Evolutionary conservation across 108 stramenopile genomes (phyloP), one percentile per base, ranked within the genome.

Genomic region (Cylindrotheca fusiformis): DNA sequence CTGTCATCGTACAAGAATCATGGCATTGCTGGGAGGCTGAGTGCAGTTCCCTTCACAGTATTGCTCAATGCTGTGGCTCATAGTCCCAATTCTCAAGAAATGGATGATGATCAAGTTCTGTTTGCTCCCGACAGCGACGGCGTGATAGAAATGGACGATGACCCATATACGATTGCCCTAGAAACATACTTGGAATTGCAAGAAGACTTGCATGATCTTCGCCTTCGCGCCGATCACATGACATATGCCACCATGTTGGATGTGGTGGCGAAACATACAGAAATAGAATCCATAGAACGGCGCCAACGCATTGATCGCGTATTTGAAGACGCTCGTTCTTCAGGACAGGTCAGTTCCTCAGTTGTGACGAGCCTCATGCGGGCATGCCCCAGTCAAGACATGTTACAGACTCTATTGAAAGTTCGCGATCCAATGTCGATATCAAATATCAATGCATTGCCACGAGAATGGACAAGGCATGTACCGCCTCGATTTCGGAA

Each of bases 141-240:
- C 26, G 0, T 45, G 3, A 36, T 21, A 5, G 5, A 14, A 4
- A 27, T 28, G 14, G 63, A 58, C 48, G 69, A 65, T 17, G 71
- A 69, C 41, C 60, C 79, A 1, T 82, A 76, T 51, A 45, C 52
- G 41, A 76, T 82, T 52, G 81, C 77, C 17, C 27, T 71, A 6
- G 19, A 60, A 50, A 82, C 75, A 0, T 78, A 76, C 52, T 36
- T 60, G 14, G 74, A 74, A 51, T 29, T 82, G 0, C 17, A 33
- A 41, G 33, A 53, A 6, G 77, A 82, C 63, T 24, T 54, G 18
- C 59, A 66, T 31, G 71, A 63, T 44, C 41, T 78, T 17, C 58
- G 65, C 10, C 44, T 78, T 0, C 10, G 22, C 0, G 66, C 77
- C 21, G 81, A 82, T 57, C 74, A 78, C 61, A 41, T 78, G 47